phyloP scores from a whole-genome alignment of 78 protist species.

The Salpingoeca rosetta region DNA sequence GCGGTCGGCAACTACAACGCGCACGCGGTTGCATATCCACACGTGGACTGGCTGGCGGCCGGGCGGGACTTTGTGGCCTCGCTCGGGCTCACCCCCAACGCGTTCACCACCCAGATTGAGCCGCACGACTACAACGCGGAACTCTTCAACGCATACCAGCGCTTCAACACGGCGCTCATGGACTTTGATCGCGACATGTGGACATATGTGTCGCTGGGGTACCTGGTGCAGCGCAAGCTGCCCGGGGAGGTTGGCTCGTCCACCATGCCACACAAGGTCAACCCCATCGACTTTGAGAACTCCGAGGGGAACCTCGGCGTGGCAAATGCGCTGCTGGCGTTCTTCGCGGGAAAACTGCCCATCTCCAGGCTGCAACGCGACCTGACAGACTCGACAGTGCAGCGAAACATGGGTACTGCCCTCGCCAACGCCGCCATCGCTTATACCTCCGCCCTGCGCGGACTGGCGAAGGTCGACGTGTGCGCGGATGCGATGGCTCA shows the following conservation, averaged over 20 bases:
- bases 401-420: constrained; percentile 63
- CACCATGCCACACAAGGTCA: constrained; percentile 89
- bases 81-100: constrained; percentile 47
- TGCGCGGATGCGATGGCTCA: neutral
- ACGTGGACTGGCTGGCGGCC: constrained; percentile 45
- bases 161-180: constrained; percentile 64
- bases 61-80: neutral
- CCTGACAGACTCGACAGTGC: constrained; percentile 76
- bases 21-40: constrained; percentile 57
- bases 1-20: constrained; percentile 78
- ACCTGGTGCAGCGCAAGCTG: constrained; percentile 61
- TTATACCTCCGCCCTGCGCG: neutral
- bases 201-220: constrained; percentile 61
- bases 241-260: constrained; percentile 78
- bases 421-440: constrained; percentile 54
- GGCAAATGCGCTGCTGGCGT: constrained; percentile 74
- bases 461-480: neutral
- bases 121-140: constrained; percentile 69
- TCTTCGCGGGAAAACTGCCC: constrained; percentile 65
- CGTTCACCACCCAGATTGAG: constrained; percentile 78
- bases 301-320: constrained; percentile 89
- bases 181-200: constrained; percentile 75
- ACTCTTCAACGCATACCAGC: constrained; percentile 44
- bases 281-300: constrained; percentile 88
- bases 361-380: constrained; percentile 79